Evolutionary conservation across 768 basidiomycete genomes (phyloP), one percentile per base, ranked within the genome.

Genomic region (Tylopilus cervinicoccineus): DNA sequence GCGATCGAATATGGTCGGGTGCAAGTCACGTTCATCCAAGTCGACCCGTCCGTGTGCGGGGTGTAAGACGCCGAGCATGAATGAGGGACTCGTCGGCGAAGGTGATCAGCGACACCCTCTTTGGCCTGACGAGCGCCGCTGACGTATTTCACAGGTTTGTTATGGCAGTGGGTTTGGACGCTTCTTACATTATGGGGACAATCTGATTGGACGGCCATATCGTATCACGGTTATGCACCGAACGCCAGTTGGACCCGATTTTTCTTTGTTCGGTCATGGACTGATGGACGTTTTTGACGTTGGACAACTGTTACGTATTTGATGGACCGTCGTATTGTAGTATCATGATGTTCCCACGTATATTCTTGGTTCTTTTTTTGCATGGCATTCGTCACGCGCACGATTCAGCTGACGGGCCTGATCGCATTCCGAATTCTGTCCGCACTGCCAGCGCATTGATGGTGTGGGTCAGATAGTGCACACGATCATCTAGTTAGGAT

Each of bases 1-100:
- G 63, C 65, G 5, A 20, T 0, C 0, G 10, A 13, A 8, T 19
- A 41, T 3, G 65, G 65, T 0, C 60, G 55, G 43, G 51, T 67
- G 13, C 3, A 48, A 22, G 60, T 67, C 28, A 13, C 58, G 5
- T 58, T 3, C 13, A 22, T 43, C 20, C 1, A 4, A n/a, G n/a
- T 36, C 29, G 0, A 11, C 2, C 2, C 37, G 4, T 49, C 58
- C 3, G 36, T 0, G 1, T 59, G 58, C 5, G 28, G 38, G 0
- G 10, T 56, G 47, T 20, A 22, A 23, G 12, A 36, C 19, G 34
- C 34, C 17, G 33, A 34, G 33, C 20, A n/a, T 19, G 9, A 20
- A 29, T 10, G 28, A 37, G 11, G 27, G 2, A 26, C 17, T 23
- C 26, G n/a, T n/a, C n/a, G n/a, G n/a, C 34, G 27, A 38, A 22